Percentiles rank a stretch among this genome's conserved stretches.
These are phyloP conservation scores for Sugiyamaella boreocaroliniensis DNA, from an alignment of 805 yeast species.

Conservation along the genomic window DNA sequence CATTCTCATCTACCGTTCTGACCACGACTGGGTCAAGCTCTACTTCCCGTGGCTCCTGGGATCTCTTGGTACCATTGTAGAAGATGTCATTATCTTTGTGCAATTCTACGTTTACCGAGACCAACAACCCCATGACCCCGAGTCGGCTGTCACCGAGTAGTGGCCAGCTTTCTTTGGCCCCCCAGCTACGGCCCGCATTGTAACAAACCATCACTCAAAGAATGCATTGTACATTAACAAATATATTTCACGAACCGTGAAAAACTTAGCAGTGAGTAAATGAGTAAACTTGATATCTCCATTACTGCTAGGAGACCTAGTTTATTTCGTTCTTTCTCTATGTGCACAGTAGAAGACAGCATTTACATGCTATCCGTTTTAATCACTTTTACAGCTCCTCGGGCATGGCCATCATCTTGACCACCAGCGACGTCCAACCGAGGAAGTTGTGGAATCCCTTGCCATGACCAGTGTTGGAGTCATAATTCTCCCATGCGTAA, in stretches of 20 bases:
- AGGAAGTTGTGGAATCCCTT: constrained; percentile 82
- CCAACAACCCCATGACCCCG: constrained; percentile 8
- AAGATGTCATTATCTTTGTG: constrained; percentile 57
- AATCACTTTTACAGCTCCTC: constrained; percentile 27
- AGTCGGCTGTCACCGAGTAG: constrained; percentile 6
- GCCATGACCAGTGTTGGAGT: constrained; percentile 65
- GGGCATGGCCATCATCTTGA: constrained; percentile 80
- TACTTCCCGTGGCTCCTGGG: constrained; percentile 76
- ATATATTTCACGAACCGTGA: too few species aligned
- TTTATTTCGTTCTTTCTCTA: too few species aligned
- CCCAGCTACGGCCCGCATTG: neutral
- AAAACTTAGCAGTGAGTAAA: neutral
- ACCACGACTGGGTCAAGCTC: constrained; percentile 49
- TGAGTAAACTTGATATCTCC: too few species aligned
- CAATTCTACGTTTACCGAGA: constrained; percentile 56
- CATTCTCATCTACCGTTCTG: constrained; percentile 59
- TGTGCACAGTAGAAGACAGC: too few species aligned
- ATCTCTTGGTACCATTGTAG: constrained; percentile 67
- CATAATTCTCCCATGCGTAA: constrained; percentile 86
- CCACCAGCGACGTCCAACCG: constrained; percentile 88
- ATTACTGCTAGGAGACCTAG: too few species aligned
- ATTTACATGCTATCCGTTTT: neutral
- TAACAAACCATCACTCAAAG: neutral
- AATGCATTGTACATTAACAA: neutral
- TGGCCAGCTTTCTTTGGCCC: neutral